phyloP scores from a whole-genome alignment of 352 stramenopile species.

The Stramenopiles sp. region DNA sequence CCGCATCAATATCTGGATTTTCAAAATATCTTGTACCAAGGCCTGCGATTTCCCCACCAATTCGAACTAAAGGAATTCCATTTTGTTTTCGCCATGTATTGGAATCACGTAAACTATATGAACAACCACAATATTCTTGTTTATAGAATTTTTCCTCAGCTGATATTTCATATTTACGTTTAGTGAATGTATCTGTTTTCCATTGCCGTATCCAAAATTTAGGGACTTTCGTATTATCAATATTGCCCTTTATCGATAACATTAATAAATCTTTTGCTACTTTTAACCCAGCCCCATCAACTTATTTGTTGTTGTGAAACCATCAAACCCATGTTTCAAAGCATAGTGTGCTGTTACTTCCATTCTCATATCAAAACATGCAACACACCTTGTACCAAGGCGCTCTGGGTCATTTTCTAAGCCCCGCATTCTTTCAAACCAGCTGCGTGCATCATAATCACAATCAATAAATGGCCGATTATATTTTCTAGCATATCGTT shows the following conservation, averaged over 20 bases:
- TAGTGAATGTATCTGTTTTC: conserved; percentile 30
- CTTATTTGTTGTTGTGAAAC: conserved; percentile 33
- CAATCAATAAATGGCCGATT: conserved; percentile 29
- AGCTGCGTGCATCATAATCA: conserved; percentile 30
- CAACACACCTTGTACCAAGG: conserved; percentile 26
- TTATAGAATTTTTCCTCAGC: conserved; percentile 32
- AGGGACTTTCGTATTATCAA: conserved; percentile 23
- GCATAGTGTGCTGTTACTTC: conserved; percentile 30
- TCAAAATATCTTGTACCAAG: conserved; percentile 30
- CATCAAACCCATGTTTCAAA: conserved; percentile 27
- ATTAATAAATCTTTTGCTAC: conserved; percentile 27
- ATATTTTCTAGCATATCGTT: conserved; percentile 23
- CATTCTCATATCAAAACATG: conserved; percentile 35
- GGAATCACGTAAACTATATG: conserved; percentile 27
- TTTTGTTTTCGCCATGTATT: conserved; percentile 32
- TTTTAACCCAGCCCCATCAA: conserved; percentile 31
- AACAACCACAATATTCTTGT: conserved; percentile 37
- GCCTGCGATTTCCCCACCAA: conserved; percentile 25
- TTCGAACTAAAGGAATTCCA: conserved; percentile 31
- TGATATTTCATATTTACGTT: conserved; percentile 31
- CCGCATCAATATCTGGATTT: conserved; percentile 27
- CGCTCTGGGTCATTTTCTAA: conserved; percentile 32
- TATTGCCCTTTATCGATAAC: conserved; percentile 18
- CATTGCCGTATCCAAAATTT: conserved; percentile 28
- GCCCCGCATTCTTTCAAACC: conserved; percentile 26